phyloP scores from a whole-genome alignment of 108 stramenopile genomes.

The Craspedostauros australis region DNA sequence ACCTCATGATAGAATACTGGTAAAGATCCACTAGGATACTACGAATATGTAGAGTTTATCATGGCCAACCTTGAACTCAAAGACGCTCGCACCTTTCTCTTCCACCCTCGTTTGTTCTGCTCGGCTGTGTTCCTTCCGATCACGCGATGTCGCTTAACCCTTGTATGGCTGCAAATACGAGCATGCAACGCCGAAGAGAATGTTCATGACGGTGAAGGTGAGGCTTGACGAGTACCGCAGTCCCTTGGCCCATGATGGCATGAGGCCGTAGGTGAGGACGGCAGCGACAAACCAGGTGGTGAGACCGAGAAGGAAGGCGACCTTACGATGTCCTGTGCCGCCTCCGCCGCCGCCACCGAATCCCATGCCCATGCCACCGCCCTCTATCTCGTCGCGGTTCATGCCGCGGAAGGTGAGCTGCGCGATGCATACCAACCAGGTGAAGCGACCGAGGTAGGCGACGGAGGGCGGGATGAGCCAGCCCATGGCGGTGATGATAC shows the following conservation, averaged over 20 bases:
- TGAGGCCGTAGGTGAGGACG: conserved; percentile 27
- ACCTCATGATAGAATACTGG: too few relatives aligned
- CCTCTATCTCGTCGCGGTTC: conserved; percentile 42
- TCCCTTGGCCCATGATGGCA: conserved; percentile 42
- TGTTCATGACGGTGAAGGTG: conserved; percentile 54
- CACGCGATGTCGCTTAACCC: too few relatives aligned
- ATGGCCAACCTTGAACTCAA: too few relatives aligned
- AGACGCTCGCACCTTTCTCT: too few relatives aligned
- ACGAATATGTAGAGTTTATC: too few relatives aligned
- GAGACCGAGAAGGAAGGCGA: conserved; percentile 40
- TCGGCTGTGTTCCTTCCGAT: background rate
- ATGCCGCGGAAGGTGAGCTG: conserved; percentile 78
- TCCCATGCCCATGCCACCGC: conserved; percentile 29
- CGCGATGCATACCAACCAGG: conserved; percentile 68
- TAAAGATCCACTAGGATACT: too few relatives aligned
- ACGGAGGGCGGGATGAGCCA: conserved; percentile 53
- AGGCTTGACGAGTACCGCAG: conserved; percentile 48
- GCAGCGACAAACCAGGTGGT: conserved; percentile 20
- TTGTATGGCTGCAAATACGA: conserved; percentile 54
- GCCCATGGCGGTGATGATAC: conserved; percentile 50
- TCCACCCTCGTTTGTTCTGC: too few relatives aligned
- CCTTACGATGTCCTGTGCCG: conserved; percentile 30
- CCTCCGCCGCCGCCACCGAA: conserved; percentile 28
- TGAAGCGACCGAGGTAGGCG: conserved; percentile 52
- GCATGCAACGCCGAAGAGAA: conserved; percentile 27